These are phyloP conservation scores for Paxillus rubicundulus DNA, from an alignment of 768 basidiomycete genomes.

Conservation along the genomic window DNA sequence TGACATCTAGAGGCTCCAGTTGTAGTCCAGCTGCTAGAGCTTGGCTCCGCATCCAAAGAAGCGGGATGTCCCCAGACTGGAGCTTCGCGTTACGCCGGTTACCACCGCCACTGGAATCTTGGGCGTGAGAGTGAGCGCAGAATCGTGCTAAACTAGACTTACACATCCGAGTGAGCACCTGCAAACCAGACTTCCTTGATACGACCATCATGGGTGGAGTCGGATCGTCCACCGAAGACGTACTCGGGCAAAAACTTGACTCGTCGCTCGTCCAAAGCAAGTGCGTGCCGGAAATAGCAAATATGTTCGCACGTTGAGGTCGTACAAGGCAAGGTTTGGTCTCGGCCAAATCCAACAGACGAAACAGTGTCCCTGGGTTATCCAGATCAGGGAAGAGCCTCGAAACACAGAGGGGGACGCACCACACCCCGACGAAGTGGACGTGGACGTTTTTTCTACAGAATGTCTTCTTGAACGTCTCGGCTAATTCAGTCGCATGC, in stretches of 20 bases:
- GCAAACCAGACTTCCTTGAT: slow-evolving; percentile 45
- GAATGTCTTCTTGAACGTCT: slow-evolving; percentile 36
- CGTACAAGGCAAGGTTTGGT: slow-evolving; percentile 32
- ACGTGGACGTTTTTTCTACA: slow-evolving; percentile 34
- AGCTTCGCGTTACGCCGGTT: slow-evolving; percentile 27
- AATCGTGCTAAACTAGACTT: slow-evolving; percentile 5
- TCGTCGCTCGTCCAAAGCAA: slow-evolving; percentile 46
- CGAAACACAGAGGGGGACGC: slow-evolving; percentile 3
- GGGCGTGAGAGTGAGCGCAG: slow-evolving; percentile 1
- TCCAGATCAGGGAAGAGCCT: not conserved
- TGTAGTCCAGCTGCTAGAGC: slow-evolving; percentile 24
- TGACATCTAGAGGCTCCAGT: slow-evolving; percentile 22
- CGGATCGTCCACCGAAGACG: slow-evolving; percentile 28
- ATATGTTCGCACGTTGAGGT: slow-evolving; percentile 32
- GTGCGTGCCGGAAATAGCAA: slow-evolving; percentile 44
- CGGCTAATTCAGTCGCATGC: slow-evolving; percentile 18
- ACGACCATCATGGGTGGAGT: slow-evolving; percentile 12
- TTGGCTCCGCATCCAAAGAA: slow-evolving; percentile 33
- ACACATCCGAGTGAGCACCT: slow-evolving; percentile 41
- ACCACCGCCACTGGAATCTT: slow-evolving; percentile 23
- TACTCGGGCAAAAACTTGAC: slow-evolving; percentile 49
- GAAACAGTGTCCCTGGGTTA: slow-evolving; percentile 46
- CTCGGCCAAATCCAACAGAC: slow-evolving; percentile 38
- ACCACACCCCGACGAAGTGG: slow-evolving; percentile 49
- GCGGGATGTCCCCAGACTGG: slow-evolving; percentile 27